Evolutionary conservation across 352 stramenopile species (phyloP), one percentile per base, ranked within the genome.

Genomic region (Globisporangium okanoganense): DNA sequence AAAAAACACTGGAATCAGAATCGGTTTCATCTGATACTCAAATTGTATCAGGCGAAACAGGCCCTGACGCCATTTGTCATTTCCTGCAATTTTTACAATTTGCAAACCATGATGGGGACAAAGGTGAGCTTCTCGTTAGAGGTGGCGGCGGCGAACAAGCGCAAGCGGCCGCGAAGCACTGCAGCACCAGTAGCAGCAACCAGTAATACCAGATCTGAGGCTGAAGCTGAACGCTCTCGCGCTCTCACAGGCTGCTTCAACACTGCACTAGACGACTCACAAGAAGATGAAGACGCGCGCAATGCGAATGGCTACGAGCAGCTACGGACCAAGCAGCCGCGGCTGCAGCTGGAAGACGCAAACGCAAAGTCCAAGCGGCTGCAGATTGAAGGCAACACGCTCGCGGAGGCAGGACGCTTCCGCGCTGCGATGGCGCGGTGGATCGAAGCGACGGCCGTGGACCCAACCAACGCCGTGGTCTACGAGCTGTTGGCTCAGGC

Each of bases 401-500:
- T 95, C 5, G 86, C 86, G 1, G 84, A 92, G 51, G 73, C 55
- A 71, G 82, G 76, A 2, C 75, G 68, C 12, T 94, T 85, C 59
- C 70, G 69, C 6, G 75, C 72, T 18, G 86, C 86, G 18, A 90
- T 91, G 67, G 67, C 59, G 5, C 75, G 86, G 2, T 95, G 83
- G 84, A 51, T 76, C 38, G 78, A 92, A 56, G 82, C 82, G 12
- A 24, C 88, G 0, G 70, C 56, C 12, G 50, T 86, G 4, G 76
- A 91, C 41, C 44, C 67, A 10, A 27, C 62, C 10, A 80, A 89
- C 49, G 70, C 79, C 8, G 62, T 73, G 43, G 51, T 92, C 8
- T 88, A 79, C 27, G 84, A 94, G 35, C 62, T 95, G 18, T 44
- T 89, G 35, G 84, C 86, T 13, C 86, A 95, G 54, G 86, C 76